Percentiles rank a stretch among this genome's conserved stretches.
phyloP scores from a whole-genome alignment of 345 rosid genomes.

The Corymbia maculata region DNA sequence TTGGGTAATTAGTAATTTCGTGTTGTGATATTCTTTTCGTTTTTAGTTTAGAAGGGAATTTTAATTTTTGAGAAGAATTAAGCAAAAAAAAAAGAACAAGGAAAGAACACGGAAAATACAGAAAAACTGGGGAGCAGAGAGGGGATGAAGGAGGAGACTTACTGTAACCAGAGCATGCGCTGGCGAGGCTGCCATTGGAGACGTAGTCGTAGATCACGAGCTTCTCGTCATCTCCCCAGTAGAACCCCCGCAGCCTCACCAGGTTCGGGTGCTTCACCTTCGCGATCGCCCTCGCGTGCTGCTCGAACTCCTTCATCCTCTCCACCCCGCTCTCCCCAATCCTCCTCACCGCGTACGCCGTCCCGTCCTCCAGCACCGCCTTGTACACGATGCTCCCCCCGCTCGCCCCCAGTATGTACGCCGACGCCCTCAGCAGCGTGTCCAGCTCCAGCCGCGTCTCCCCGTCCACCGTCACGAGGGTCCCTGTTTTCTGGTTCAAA shows the following conservation, averaged over 20 bases:
- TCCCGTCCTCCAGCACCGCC: conserved; percentile 67
- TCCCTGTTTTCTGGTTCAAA: conserved; percentile 19
- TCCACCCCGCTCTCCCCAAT: conserved; percentile 58
- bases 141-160: conserved; percentile 7
- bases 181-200: conserved; percentile 69
- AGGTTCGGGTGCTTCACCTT: conserved; percentile 72
- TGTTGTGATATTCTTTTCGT: neutral
- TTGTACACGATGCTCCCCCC: conserved; percentile 72
- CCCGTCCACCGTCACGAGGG: conserved; percentile 55
- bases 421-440: conserved; percentile 71
- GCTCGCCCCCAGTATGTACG: conserved; percentile 61
- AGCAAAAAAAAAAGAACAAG: neutral
- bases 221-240: conserved; percentile 86
- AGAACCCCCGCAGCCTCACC: conserved; percentile 65
- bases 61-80: neutral
- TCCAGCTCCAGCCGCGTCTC: conserved; percentile 68
- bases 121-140: neutral
- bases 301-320: conserved; percentile 66
- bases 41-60: neutral
- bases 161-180: conserved; percentile 28
- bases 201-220: conserved; percentile 69
- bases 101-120: neutral
- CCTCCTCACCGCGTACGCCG: conserved; percentile 70
- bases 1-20: neutral
- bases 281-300: conserved; percentile 45